Conservation (phyloP, 768 basidiomycete genomes). For the Russula olivacea region DNA sequence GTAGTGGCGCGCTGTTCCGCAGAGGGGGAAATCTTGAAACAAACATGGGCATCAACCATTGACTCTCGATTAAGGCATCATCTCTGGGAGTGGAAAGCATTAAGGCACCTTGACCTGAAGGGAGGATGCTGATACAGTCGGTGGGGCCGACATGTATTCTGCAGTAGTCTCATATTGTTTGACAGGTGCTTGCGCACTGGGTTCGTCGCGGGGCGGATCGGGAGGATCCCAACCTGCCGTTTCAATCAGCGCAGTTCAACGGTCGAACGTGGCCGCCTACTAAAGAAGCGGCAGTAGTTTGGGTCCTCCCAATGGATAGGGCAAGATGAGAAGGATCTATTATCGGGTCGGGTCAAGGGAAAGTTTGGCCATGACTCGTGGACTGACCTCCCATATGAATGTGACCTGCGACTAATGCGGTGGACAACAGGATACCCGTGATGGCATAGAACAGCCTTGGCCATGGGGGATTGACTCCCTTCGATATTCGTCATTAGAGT, state of each 20-base stretch:
- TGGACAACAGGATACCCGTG: background rate
- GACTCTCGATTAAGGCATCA: background rate
- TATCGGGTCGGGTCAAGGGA: background rate
- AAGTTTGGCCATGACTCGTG: background rate
- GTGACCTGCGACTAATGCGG: background rate
- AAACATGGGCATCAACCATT: background rate
- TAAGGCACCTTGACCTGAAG: background rate
- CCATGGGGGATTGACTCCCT: background rate
- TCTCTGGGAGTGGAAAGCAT: background rate
- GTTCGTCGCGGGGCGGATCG: background rate
- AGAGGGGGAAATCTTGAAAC: background rate
- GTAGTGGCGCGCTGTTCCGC: background rate
- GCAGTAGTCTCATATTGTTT: background rate
- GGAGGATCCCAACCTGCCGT: background rate
- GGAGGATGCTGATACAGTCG: background rate
- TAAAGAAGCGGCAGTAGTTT: background rate
- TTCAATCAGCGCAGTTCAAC: background rate
- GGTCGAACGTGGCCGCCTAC: background rate
- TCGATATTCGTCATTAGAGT: background rate
- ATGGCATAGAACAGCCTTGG: background rate
- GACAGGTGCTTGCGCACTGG: background rate
- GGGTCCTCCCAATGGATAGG: background rate
- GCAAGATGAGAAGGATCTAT: background rate
- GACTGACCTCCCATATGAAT: background rate
- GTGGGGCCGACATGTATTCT: background rate